phyloP scores from a whole-genome alignment of 2,329 filamentous ascomycete genomes.

The Ophioceras dolichostomum region DNA sequence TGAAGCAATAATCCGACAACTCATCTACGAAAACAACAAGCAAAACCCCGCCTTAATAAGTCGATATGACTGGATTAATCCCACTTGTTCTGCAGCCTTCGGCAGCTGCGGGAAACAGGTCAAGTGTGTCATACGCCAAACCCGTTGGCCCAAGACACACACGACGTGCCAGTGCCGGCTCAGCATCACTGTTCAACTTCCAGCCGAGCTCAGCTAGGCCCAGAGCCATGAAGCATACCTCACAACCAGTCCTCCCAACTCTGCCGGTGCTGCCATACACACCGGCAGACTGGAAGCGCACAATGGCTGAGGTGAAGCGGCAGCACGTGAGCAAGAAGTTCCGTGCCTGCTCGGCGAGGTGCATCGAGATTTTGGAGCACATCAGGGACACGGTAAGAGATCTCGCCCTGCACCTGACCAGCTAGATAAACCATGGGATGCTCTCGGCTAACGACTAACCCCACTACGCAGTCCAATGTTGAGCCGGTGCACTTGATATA shows the following conservation, averaged over 20 bases:
- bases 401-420: background rate
- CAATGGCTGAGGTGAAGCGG: slow-evolving; percentile 39
- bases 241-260: slow-evolving; percentile 5
- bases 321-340: slow-evolving; percentile 38
- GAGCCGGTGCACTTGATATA: slow-evolving; percentile 45
- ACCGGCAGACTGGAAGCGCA: slow-evolving; percentile 35
- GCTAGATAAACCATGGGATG: background rate
- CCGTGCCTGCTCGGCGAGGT: slow-evolving; percentile 38
- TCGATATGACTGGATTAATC: slow-evolving; percentile 11
- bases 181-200: background rate
- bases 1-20: too few relatives aligned
- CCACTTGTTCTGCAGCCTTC: slow-evolving; percentile 9
- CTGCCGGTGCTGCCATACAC: slow-evolving; percentile 26
- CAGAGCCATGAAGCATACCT: slow-evolving; percentile 11
- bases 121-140: too few relatives aligned
- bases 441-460: background rate
- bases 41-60: background rate
- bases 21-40: too few relatives aligned
- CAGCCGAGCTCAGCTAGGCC: slow-evolving; percentile 3
- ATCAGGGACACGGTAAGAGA: slow-evolving; percentile 27
- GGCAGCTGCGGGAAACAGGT: slow-evolving; percentile 5
- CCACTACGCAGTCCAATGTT: slow-evolving; percentile 13
- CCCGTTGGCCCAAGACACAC: slow-evolving; percentile 2
- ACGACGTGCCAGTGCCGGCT: slow-evolving; percentile 6
- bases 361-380: slow-evolving; percentile 38